phyloP scores from a whole-genome alignment of 2,329 filamentous ascomycete genomes.

The Exophiala dermatitidis region DNA sequence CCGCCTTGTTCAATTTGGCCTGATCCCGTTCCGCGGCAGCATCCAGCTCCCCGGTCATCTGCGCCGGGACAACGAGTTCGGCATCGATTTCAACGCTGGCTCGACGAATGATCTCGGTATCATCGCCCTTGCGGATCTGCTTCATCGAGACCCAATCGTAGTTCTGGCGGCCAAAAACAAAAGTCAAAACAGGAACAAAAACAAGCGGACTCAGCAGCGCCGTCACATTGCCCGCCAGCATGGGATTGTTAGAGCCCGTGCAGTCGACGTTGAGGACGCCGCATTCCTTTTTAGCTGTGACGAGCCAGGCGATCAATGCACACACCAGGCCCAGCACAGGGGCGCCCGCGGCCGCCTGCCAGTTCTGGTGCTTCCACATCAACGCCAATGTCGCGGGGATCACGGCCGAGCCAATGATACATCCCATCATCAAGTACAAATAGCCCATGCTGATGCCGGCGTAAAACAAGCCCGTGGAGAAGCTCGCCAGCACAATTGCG shows the following conservation, averaged over 20 bases:
- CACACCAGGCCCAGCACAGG: conserved; percentile 63
- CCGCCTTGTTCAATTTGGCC: conserved; percentile 48
- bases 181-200: conserved; percentile 69
- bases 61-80: conserved; percentile 29
- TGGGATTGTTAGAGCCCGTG: conserved; percentile 62
- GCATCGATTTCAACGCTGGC: conserved; percentile 61
- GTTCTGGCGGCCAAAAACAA: conserved; percentile 60
- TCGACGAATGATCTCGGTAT: conserved; percentile 60
- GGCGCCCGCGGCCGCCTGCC: conserved; percentile 62
- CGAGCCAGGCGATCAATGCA: conserved; percentile 68
- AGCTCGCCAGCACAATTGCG: conserved; percentile 67
- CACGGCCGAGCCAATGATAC: conserved; percentile 79
- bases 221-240: conserved; percentile 61
- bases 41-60: conserved; percentile 31
- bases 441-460: conserved; percentile 73
- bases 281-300: conserved; percentile 63
- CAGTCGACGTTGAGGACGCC: conserved; percentile 63
- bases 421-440: conserved; percentile 83
- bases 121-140: conserved; percentile 68
- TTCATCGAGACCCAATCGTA: conserved; percentile 86
- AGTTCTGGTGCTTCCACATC: conserved; percentile 73
- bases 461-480: conserved; percentile 67
- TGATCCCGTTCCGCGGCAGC: conserved; percentile 36
- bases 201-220: conserved; percentile 70
- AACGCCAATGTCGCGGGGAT: conserved; percentile 74